Evolutionary conservation across 2,329 filamentous ascomycete species (phyloP), one percentile per base, ranked within the genome.

Genomic region (Fusarium haematococcum): DNA sequence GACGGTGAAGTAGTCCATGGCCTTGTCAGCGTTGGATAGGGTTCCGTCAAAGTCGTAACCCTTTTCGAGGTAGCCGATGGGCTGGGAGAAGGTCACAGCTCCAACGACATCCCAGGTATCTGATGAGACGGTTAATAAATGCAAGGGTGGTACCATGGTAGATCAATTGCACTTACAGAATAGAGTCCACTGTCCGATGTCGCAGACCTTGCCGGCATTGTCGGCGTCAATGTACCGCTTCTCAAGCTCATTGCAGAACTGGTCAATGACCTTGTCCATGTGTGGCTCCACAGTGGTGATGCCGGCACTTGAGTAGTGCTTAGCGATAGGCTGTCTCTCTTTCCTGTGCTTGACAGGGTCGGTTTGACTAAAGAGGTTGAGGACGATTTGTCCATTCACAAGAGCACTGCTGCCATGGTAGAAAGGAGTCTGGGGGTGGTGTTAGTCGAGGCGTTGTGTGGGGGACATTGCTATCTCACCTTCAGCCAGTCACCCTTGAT

Each of bases 81-180:
- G 80, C 16, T 81, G 77, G 43, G 83, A 82, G 43, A 85, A 87
- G 20, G 83, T 84, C 20, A 86, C 74, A 45, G 83, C 80, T 25
- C 84, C 84, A 61, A 86, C 82, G 5, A 85, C 81, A 68, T 87
- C 85, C 78, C 83, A 85, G 5, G 83, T 75, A 59, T 74, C 79
- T 80, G 23, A 3, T 27, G 6, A 35, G 30, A 25, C 13, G 30
- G 41, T 43, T 18, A 62, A 32, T 41, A 6, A 41, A 18, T 37
- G 30, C 25, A 6, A 18, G 7, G 11, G 8, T 10, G 11, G n/a
- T 5, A 33, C n/a, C n/a, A 57, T 35, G 39, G 37, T 4, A 16
- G n/a, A 6, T 25, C n/a, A 63, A 11, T 13, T 18, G 13, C 25
- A 63, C 80, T 75, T 72, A 85, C 83, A 85, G 72, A 79, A 86